Evolutionary conservation across 371 early-diverging fungal species (phyloP), one percentile per base, ranked within the genome.

Genomic region (Caulochytrium protostelioides): DNA sequence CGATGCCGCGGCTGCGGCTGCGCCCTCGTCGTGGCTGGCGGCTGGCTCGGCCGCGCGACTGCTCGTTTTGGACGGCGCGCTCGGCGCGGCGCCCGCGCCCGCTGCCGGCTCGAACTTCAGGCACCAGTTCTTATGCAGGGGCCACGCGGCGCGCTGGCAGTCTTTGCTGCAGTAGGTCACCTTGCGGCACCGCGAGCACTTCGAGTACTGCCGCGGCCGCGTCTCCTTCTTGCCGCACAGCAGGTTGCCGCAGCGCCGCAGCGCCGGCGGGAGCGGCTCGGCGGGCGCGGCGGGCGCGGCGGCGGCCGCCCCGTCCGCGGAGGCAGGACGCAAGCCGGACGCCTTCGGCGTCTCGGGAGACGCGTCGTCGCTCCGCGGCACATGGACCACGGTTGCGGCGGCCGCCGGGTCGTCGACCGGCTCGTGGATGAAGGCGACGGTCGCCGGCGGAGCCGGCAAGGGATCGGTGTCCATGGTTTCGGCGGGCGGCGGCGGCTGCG

Each of bases 131-230:
- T 49, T 49, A 30, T 49, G 49, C 14, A 49, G 33, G 6, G 37
- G 34, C 49, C 49, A 49, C 4, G 44, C 44, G 16, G 37, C 23
- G 12, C 49, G 24, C 27, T 49, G 49, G 34, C 49, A 49, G 13
- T 15, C 15, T 49, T 49, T 49, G 31, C 49, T 47, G 44, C 60
- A 59, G 39, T 59, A 59, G 3, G 45, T 39, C 16, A 55, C 56
- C 17, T 49, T 28, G 28, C 55, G 30, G 37, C 60, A 59, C 30
- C 54, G 44, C 16, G 45, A 47, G 36, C 60, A 59, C 32, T 53
- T 55, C 16, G 41, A 40, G 35, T 47, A 57, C 39, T 57, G 38
- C 29, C 43, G 43, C 17, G 31, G 38, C 19, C 28, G 28, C 8
- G 33, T 22, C 41, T 57, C 55, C 39, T 36, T 37, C 26, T 41